Percentiles rank a stretch among this genome's conserved stretches.
Conservation (phyloP, 441 rosid species). For the Populus hybrid region DNA sequence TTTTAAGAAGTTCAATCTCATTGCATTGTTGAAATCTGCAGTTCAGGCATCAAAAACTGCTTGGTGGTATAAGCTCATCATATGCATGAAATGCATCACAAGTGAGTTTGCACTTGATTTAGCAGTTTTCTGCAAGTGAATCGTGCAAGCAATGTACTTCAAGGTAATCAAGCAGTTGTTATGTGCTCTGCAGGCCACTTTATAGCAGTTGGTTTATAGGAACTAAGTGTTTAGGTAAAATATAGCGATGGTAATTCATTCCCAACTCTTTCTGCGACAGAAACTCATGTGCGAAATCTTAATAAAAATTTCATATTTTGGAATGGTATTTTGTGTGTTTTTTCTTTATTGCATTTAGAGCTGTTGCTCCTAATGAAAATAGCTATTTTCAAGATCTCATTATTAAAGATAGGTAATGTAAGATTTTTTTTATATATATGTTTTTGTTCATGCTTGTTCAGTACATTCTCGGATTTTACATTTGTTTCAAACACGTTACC, state of each 20-base stretch:
- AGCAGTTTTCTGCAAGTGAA: background rate
- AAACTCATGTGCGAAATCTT: too few species aligned
- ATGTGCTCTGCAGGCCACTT: background rate
- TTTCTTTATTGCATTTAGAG: too few species aligned
- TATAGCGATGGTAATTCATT: too few species aligned
- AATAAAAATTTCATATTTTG: too few species aligned
- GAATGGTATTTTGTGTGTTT: too few species aligned
- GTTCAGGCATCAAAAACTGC: background rate
- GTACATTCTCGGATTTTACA: background rate
- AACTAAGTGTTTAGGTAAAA: background rate
- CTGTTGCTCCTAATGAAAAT: background rate
- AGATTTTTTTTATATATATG: background rate
- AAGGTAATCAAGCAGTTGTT: background rate
- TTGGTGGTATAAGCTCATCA: background rate
- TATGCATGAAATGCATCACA: too few species aligned
- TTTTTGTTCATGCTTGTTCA: background rate
- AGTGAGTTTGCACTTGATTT: background rate
- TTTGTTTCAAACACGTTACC: background rate
- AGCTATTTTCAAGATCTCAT: background rate
- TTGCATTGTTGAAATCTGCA: background rate
- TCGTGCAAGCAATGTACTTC: background rate
- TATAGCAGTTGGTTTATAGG: background rate
- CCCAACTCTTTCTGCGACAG: too few species aligned
- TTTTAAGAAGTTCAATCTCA: background rate
- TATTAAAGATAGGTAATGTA: background rate